phyloP scores from a whole-genome alignment of 2,329 filamentous ascomycete species.

The Fusarium mangiferae region DNA sequence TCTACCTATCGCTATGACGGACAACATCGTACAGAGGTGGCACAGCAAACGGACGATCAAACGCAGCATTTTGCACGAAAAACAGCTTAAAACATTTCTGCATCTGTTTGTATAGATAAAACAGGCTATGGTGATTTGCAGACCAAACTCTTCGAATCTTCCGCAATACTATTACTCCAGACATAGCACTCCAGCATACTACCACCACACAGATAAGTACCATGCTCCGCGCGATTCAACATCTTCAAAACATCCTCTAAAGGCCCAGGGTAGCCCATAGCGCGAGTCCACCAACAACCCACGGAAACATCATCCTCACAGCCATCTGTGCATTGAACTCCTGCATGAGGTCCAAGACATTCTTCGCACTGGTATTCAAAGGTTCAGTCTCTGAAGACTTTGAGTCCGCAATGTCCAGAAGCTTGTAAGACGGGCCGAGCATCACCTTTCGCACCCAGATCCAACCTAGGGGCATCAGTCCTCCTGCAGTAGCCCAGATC shows the following conservation, averaged over 20 bases:
- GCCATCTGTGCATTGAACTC: conserved; percentile 32
- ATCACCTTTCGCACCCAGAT: conserved; percentile 8
- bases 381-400: not conserved
- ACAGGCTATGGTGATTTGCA: too few species aligned
- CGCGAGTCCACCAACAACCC: conserved; percentile 32
- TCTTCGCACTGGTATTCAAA: not conserved
- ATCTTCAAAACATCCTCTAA: not conserved
- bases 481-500: not conserved
- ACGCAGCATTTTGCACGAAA: accelerated
- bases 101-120: accelerated
- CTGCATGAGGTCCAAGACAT: conserved; percentile 13
- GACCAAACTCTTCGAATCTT: not conserved
- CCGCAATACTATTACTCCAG: not conserved
- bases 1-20: not conserved
- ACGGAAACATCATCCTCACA: conserved; percentile 33
- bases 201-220: not conserved
- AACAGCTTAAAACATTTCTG: accelerated
- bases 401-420: not conserved
- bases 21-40: too few species aligned
- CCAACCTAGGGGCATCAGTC: not conserved
- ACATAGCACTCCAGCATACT: not conserved
- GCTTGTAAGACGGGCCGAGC: not conserved
- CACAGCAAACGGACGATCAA: not conserved
- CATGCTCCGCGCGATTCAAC: not conserved
- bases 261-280: conserved; percentile 25